These are phyloP conservation scores for Dinochytrium kinnereticum DNA, from an alignment of 371 early-diverging fungal genomes.

Conservation along the genomic window DNA sequence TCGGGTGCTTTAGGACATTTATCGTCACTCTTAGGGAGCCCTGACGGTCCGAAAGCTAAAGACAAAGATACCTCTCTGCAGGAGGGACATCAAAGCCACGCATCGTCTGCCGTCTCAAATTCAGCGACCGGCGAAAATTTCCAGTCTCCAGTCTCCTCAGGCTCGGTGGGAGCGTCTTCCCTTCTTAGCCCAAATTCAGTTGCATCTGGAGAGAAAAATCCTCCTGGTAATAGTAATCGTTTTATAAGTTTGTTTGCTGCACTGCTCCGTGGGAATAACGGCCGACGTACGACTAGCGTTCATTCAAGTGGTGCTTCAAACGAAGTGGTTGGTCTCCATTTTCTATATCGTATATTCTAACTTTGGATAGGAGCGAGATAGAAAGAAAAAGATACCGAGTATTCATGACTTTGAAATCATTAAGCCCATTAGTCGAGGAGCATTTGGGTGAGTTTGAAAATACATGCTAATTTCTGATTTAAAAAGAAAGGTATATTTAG, in stretches of 20 bases:
- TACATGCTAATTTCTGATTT: conserved; percentile 25
- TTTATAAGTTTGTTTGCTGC: conserved; percentile 41
- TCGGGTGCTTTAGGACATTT: not conserved
- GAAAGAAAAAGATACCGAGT: conserved; percentile 62
- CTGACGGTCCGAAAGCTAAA: not conserved
- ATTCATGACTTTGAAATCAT: conserved; percentile 85
- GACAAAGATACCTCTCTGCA: too few relatives aligned
- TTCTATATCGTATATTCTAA: not conserved
- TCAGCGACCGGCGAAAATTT: not conserved
- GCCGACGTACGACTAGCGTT: conserved; percentile 23
- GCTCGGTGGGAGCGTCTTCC: not conserved
- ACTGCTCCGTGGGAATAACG: conserved; percentile 40
- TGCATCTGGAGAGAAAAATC: not conserved
- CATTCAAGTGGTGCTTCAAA: not conserved
- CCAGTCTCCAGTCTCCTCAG: not conserved
- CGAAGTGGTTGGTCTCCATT: not conserved
- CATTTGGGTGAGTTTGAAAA: conserved; percentile 69
- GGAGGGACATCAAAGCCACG: too few relatives aligned
- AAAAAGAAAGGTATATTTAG: conserved; percentile 74
- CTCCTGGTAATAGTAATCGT: not conserved
- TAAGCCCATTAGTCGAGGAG: conserved; percentile 87
- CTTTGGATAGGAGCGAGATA: conserved; percentile 24
- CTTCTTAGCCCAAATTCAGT: not conserved
- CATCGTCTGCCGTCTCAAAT: too few relatives aligned
- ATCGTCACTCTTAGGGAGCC: not conserved